phyloP scores from a whole-genome alignment of 2,329 filamentous ascomycete genomes.

The Pseudocercospora fijiensis region DNA sequence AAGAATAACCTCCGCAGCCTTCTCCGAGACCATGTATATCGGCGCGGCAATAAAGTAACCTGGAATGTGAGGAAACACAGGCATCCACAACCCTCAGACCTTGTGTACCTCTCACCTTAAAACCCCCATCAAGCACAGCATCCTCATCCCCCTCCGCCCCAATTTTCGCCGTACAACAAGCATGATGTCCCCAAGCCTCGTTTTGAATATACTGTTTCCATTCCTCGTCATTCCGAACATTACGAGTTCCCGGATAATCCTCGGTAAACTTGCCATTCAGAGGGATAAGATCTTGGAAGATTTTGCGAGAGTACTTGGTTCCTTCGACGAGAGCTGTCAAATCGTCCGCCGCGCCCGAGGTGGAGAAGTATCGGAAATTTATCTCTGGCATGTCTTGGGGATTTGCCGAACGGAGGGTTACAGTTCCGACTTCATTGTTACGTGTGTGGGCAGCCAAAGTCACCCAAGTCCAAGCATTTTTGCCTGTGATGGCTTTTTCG shows the following conservation, averaged over 20 bases:
- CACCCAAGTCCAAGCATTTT: conserved; percentile 49
- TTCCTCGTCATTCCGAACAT: conserved; percentile 43
- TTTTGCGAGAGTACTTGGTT: conserved; percentile 51
- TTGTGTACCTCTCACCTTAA: conserved; percentile 37
- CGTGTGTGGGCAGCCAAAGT: conserved; percentile 64
- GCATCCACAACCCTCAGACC: conserved; percentile 63
- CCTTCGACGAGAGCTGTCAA: conserved; percentile 56
- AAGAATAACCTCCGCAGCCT: conserved; percentile 59
- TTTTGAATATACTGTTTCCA: conserved; percentile 52
- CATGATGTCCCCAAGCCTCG: conserved; percentile 59
- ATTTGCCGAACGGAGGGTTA: conserved; percentile 60
- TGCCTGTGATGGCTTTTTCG: conserved; percentile 44
- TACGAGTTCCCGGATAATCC: conserved; percentile 44
- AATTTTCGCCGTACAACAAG: conserved; percentile 56
- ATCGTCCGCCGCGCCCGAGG: conserved; percentile 39
- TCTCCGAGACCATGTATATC: conserved; percentile 59
- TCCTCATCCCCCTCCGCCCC: conserved; percentile 54
- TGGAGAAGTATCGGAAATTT: conserved; percentile 58
- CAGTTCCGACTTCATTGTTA: conserved; percentile 62
- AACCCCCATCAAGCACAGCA: conserved; percentile 54
- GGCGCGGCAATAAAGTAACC: conserved; percentile 54
- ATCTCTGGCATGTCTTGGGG: conserved; percentile 64
- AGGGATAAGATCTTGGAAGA: conserved; percentile 38
- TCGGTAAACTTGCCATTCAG: conserved; percentile 46
- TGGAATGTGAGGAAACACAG: conserved; percentile 55